These are phyloP conservation scores for Monosporozyma siamensis DNA, from an alignment of 805 yeast genomes.

Conservation along the genomic window DNA sequence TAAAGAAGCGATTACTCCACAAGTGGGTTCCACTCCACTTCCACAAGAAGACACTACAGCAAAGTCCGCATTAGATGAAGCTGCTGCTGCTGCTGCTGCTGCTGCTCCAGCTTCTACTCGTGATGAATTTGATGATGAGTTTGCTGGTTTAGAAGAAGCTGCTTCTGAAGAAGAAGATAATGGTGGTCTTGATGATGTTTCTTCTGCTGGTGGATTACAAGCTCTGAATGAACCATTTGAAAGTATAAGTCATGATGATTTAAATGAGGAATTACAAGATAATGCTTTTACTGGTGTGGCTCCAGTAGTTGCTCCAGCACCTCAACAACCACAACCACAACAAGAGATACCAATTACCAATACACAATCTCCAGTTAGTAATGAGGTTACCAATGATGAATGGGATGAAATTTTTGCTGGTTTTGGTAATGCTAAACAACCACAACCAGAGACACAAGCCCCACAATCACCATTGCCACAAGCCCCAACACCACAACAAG, in stretches of 20 bases:
- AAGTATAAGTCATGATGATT: slow-evolving; percentile 18
- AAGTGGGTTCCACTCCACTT: background rate
- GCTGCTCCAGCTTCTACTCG: slow-evolving; percentile 6
- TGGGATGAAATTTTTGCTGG: slow-evolving; percentile 95
- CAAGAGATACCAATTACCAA: background rate
- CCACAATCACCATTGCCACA: background rate
- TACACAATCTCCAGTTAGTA: slow-evolving; percentile 22
- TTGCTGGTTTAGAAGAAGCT: slow-evolving; percentile 37
- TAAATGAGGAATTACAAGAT: slow-evolving; percentile 20
- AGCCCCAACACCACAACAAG: slow-evolving; percentile 1
- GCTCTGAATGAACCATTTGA: slow-evolving; percentile 19
- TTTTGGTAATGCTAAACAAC: slow-evolving; percentile 45
- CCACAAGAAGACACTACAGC: background rate
- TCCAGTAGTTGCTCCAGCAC: background rate
- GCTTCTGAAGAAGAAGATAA: slow-evolving; percentile 32
- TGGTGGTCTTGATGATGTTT: slow-evolving; percentile 12
- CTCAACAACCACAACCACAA: slow-evolving; percentile 3
- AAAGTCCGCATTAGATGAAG: slow-evolving; percentile 13
- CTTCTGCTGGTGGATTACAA: slow-evolving; percentile 1
- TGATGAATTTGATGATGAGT: slow-evolving; percentile 35
- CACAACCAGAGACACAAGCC: slow-evolving; percentile 7
- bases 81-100: slow-evolving; percentile 8
- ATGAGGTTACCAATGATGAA: slow-evolving; percentile 60
- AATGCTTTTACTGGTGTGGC: slow-evolving; percentile 18
- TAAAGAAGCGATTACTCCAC: slow-evolving; percentile 8